Conservation (phyloP, 352 stramenopile species). For the Phytophthora kernoviae region DNA sequence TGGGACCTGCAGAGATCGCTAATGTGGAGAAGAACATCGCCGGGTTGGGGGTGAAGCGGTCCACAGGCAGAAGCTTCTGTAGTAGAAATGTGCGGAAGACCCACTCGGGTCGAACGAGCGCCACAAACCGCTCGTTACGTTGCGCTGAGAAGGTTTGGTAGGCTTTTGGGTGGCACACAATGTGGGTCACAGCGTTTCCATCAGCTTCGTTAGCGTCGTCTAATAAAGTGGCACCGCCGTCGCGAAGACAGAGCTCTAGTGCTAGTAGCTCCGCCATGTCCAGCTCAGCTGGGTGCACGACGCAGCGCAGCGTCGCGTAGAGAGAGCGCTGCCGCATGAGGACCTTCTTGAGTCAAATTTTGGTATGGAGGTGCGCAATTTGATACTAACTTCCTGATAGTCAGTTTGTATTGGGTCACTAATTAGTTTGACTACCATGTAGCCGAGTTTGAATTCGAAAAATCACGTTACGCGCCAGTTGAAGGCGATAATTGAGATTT, state of each 20-base stretch:
- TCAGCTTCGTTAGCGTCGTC: constrained; percentile 23
- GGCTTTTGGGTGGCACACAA: constrained; percentile 68
- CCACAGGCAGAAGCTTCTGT: constrained; percentile 62
- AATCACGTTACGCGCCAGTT: constrained; percentile 9
- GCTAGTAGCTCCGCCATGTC: constrained; percentile 38
- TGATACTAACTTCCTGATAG: not conserved
- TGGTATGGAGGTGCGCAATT: not conserved
- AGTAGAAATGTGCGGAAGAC: constrained; percentile 77
- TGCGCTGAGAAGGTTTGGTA: constrained; percentile 53
- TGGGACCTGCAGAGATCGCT: constrained; percentile 67
- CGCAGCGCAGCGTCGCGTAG: constrained; percentile 53
- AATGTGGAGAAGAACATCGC: constrained; percentile 79
- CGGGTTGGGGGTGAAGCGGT: constrained; percentile 81
- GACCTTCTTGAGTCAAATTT: not conserved
- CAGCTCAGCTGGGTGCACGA: constrained; percentile 60
- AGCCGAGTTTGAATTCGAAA: not conserved
- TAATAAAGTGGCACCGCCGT: constrained; percentile 61
- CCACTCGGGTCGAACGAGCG: constrained; percentile 80
- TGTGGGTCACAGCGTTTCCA: constrained; percentile 54
- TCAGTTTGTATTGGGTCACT: too few species aligned
- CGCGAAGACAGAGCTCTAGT: constrained; percentile 65
- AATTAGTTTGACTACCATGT: not conserved
- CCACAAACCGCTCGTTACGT: constrained; percentile 72
- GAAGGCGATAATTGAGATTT: constrained; percentile 5
- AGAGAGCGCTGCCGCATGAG: constrained; percentile 51